These are phyloP conservation scores for Ophiocytium majus DNA, from an alignment of 352 stramenopile genomes.

Conservation along the genomic window DNA sequence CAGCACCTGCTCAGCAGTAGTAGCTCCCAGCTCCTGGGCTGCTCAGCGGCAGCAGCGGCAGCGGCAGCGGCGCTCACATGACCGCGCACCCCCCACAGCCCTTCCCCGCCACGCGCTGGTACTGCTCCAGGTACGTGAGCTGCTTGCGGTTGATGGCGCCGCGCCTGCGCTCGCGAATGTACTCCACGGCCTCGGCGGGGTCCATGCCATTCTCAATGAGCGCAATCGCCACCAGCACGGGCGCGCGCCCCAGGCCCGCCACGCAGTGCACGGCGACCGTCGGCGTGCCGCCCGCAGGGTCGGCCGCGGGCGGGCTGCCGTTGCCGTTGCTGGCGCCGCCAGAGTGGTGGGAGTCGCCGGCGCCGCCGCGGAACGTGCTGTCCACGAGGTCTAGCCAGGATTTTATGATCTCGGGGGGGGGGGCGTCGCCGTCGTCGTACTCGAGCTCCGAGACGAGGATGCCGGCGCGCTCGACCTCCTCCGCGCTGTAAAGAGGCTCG, in stretches of 20 bases:
- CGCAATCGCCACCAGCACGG: conserved; percentile 94
- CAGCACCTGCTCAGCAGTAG: no score
- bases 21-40: no score
- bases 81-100: conserved; percentile 45
- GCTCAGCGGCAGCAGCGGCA: background rate
- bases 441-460: conserved; percentile 88
- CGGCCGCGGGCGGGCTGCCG: background rate
- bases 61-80: conserved; percentile 35
- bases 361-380: conserved; percentile 83
- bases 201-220: conserved; percentile 89
- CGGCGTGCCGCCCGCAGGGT: conserved; percentile 6
- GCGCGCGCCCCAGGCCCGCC: conserved; percentile 89
- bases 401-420: conserved; percentile 84
- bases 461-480: conserved; percentile 83
- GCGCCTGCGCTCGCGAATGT: conserved; percentile 87
- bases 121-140: conserved; percentile 94
- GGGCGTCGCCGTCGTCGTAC: conserved; percentile 91
- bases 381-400: conserved; percentile 91
- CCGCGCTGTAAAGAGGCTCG: conserved; percentile 86
- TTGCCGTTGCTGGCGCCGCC: background rate
- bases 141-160: conserved; percentile 96
- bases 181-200: conserved; percentile 91
- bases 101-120: conserved; percentile 59
- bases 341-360: background rate
- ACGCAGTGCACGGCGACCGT: conserved; percentile 97